Percentiles rank a stretch among this genome's conserved stretches.
These are phyloP conservation scores for Saksenaea vasiformis DNA, from an alignment of 371 early-diverging fungal species.

Conservation along the genomic window DNA sequence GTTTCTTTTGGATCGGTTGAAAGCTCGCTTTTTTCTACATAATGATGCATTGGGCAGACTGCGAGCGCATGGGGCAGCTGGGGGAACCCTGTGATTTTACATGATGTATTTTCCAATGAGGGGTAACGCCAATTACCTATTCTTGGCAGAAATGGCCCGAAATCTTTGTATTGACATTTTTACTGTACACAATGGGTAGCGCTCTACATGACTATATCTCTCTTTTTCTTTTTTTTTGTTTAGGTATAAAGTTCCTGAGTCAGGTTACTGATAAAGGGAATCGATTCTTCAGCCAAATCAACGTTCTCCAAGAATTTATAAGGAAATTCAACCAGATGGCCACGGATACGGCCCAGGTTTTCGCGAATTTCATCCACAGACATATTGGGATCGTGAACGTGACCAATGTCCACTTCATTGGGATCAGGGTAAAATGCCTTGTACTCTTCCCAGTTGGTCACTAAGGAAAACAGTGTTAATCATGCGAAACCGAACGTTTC, in stretches of 20 bases:
- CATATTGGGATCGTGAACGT: conserved; percentile 45
- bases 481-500: not conserved
- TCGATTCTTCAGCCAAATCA: conserved; percentile 46
- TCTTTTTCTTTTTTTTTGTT: conserved; percentile 6
- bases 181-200: not conserved
- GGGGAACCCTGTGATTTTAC: no score
- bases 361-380: conserved; percentile 49
- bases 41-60: no score
- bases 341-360: conserved; percentile 52
- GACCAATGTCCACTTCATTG: conserved; percentile 40
- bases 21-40: no score
- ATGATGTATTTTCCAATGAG: no score
- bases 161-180: not conserved
- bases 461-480: conserved; percentile 16
- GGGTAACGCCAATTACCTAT: no score
- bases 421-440: conserved; percentile 60
- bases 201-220: not conserved
- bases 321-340: conserved; percentile 80
- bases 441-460: conserved; percentile 72
- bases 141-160: no score
- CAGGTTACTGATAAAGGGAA: conserved; percentile 40
- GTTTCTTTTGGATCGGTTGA: no score
- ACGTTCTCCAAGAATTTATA: conserved; percentile 69
- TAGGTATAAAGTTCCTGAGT: conserved; percentile 49
- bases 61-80: no score